phyloP scores from a whole-genome alignment of 1,284 basidiomycete species.

The Cystobasidium slooffiae region DNA sequence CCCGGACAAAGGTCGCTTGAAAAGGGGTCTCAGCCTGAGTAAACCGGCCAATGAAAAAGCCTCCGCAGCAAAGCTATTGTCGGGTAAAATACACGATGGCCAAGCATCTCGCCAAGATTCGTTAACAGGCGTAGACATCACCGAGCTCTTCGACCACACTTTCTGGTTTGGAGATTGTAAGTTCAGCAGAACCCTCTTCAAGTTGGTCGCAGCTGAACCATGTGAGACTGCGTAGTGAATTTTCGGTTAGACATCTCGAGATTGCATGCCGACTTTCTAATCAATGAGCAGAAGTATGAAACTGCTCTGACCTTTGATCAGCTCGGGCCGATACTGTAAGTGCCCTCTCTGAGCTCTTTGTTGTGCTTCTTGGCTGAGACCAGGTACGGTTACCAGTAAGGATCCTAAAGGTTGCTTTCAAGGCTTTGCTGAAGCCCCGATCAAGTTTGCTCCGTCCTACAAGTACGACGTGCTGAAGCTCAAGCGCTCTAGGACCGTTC shows the following conservation, averaged over 20 bases:
- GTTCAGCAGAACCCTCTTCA: constrained; percentile 17
- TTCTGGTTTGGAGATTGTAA: constrained; percentile 75
- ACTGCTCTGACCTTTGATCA: constrained; percentile 71
- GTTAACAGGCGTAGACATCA: constrained; percentile 64
- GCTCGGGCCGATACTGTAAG: constrained; percentile 68
- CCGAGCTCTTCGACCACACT: constrained; percentile 78
- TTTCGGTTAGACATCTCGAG: constrained; percentile 62
- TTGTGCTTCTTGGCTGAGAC: background rate
- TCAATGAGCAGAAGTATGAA: constrained; percentile 59
- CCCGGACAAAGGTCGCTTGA: background rate
- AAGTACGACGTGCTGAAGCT: constrained; percentile 42
- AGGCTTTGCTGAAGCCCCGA: constrained; percentile 72
- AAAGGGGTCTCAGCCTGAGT: constrained; percentile 4
- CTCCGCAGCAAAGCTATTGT: background rate
- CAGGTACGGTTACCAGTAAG: constrained; percentile 48
- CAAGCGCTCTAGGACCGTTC: constrained; percentile 22
- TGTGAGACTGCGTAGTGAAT: constrained; percentile 54
- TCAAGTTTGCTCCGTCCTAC: constrained; percentile 68
- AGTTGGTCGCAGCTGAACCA: background rate
- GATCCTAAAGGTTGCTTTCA: constrained; percentile 60
- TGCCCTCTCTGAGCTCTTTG: background rate
- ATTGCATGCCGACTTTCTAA: constrained; percentile 63
- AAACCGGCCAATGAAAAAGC: constrained; percentile 29
- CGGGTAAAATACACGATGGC: background rate
- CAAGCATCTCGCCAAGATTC: background rate